Evolutionary conservation across 768 basidiomycete species (phyloP), one percentile per base, ranked within the genome.

Genomic region (Pleurotus citrinopileatus): DNA sequence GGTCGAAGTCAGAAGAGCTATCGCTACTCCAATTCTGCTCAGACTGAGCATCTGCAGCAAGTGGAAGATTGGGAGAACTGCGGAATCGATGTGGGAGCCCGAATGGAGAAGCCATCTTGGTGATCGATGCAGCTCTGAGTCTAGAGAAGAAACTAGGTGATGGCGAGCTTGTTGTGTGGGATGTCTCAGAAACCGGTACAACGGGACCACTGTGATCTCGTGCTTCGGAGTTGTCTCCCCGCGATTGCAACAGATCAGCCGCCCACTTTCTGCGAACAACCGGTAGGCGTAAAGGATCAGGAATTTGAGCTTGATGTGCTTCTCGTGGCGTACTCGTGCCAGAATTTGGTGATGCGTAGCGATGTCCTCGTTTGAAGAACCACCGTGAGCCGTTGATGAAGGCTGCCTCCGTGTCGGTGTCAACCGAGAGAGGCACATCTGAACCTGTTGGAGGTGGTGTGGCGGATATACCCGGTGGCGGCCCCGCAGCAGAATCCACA

Each of bases 351-450:
- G 71, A 66, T 36, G 63, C 57, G 25, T 69, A 63, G 22, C 69
- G 63, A 27, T 76, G 76, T 8, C 74, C 76, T 38, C 80, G 79
- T 57, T 73, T 78, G 60, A 79, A 83, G 54, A 81, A 81, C 71
- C 79, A 77, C 25, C 73, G 70, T 17, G 82, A 79, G 2, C 80
- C 79, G 50, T 78, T 79, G 32, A 74, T 69, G 62, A 89, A 89
- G 0, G 86, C 87, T 3, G 73, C 75, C 67, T 94, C 92, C 0
- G 82, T 82, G 63, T 95, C 92, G 0, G 89, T 87, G 60, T 94
- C 92, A 52, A 88, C 75, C 7, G 91, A 81, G 29, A 91, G 65
- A 8, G 88, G 85, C 8, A 69, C 67, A 23, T 86, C 83, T 12
- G 71, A 74, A 43, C 65, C 72, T 26, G 73, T 71, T 13, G 70